Base-by-base conservation (phyloP, 2,329 filamentous ascomycete genomes). In the Clonostachys rosea region DNA sequence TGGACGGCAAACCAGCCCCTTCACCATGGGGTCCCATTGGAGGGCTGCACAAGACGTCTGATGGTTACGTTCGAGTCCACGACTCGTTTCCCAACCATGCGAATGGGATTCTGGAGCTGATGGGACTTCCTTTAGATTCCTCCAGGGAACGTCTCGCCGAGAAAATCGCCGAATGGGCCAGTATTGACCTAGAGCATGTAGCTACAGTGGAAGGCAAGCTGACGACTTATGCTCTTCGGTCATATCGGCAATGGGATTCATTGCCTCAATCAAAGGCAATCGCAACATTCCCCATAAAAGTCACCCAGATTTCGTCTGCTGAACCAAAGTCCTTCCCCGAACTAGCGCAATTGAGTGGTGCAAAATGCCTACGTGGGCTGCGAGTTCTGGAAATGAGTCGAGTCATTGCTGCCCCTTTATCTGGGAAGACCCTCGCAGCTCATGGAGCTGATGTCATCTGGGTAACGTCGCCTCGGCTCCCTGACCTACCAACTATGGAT, bases 381-480 rank as follows among this genome's bases (percentile, higher is more conserved):
- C 82, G 83, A 47, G 84, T 89, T 6, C 71, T 90, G 7, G 86
- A 90, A 60, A 67, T 89, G 44, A 86, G 83, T 56, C 80, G 86
- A 16, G 81, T 89, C 48, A 87, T 90, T 51, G 86, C 86, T 11
- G 85, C 83, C 0, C 85, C 86, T 11, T 78, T 83, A 2, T 83
- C 87, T 47, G 80, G 81, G 11, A 78, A 81, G 39, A 79, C 79
- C 0, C 74, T 90, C 1, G 84, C 84, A 16, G 84, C 86, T 44
- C 83, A 88, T 57, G 86, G 86, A 9, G 86, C 86, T 9, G 76
- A 83, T 46, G 84, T 90, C 2, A 70, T 89, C 50, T 85, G 87
- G 57, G 71, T 89, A 37, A 88, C 84, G 3, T 80, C 78, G 3
- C 76, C 81, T 1, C 70, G 75, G 34, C 70, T 89, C 8, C 77